Evolutionary conservation across 202 grass and related monocot genomes (phyloP).

Genomic region (Thinopyrum obtusiflorum): DNA sequence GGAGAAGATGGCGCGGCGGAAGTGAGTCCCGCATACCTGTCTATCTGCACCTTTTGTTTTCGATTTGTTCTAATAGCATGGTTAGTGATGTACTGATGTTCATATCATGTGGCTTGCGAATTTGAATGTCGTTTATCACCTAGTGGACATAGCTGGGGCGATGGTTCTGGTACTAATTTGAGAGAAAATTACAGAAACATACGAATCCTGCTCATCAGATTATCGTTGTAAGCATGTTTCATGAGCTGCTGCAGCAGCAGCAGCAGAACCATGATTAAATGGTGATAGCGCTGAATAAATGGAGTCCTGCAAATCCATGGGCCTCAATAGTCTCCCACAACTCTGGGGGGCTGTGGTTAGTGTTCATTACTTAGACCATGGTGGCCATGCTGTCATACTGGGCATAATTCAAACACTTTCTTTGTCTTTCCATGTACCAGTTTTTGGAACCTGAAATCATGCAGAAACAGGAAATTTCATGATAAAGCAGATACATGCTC

Average conservation of each 20-base stretch:
- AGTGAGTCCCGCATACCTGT: slow-evolving; percentile 46
- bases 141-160: neutral
- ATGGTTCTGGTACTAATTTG: neutral
- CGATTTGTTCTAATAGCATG: neutral
- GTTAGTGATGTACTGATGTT: too few species aligned
- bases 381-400: neutral
- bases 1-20: slow-evolving; percentile 81
- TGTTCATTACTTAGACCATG: neutral
- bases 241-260: neutral
- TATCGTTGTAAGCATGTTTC: neutral
- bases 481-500: neutral
- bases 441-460: neutral
- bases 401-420: neutral
- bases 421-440: neutral
- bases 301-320: neutral
- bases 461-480: neutral
- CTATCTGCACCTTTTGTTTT: neutral
- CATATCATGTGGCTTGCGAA: neutral
- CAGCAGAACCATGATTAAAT: slow-evolving; percentile 2
- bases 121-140: neutral
- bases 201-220: neutral
- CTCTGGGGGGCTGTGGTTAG: neutral
- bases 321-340: neutral
- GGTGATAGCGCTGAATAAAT: neutral
- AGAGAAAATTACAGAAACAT: neutral